Conservation (phyloP, 768 basidiomycete genomes). For the Agaricus bisporus region DNA sequence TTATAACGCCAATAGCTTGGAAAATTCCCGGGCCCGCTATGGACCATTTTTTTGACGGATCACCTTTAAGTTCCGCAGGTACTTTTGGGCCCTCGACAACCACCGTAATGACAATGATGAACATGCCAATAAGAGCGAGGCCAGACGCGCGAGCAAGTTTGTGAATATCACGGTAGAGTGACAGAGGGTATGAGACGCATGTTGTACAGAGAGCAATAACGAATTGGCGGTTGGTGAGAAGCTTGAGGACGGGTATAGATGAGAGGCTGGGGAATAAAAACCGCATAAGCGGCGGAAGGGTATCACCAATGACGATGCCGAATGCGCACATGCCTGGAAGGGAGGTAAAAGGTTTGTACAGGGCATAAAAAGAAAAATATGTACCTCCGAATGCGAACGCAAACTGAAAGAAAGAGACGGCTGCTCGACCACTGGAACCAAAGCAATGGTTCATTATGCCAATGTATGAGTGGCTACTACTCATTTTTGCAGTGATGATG, state of each 20-base stretch:
- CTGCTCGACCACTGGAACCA: conserved; percentile 84
- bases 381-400: conserved; percentile 93
- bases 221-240: conserved; percentile 84
- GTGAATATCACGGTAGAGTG: conserved; percentile 95
- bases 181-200: conserved; percentile 90
- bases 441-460: conserved; percentile 94
- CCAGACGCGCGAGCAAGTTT: conserved; percentile 92
- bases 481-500: conserved; percentile 92
- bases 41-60: conserved; percentile 67
- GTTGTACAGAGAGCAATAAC: conserved; percentile 84
- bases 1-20: conserved; percentile 96
- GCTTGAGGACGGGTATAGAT: conserved; percentile 62
- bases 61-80: conserved; percentile 68
- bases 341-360: background rate
- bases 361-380: conserved; percentile 15
- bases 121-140: conserved; percentile 88
- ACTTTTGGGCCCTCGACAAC: conserved; percentile 78
- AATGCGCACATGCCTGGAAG: conserved; percentile 91
- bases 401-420: conserved; percentile 96
- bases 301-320: conserved; percentile 97
- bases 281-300: conserved; percentile 90
- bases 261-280: conserved; percentile 70
- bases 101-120: conserved; percentile 85
- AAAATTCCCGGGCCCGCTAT: conserved; percentile 78
- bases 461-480: conserved; percentile 87